Conservation (phyloP, 768 basidiomycete species). For the Daedaleopsis sinensis region DNA sequence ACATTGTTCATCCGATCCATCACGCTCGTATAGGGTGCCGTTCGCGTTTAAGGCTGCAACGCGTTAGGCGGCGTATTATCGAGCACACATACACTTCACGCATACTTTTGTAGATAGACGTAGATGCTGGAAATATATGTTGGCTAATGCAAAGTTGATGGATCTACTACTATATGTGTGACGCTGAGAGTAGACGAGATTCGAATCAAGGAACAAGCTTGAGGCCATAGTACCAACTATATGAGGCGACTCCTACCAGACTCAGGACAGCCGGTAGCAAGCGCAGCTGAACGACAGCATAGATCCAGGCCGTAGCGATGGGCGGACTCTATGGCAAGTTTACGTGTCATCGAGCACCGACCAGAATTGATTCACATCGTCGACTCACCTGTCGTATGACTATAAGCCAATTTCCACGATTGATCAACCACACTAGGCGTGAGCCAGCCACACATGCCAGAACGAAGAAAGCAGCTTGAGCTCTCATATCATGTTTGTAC, state of each 20-base stretch:
- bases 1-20: not conserved
- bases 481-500: constrained; percentile 55
- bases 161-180: not conserved
- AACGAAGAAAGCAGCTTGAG: constrained; percentile 62
- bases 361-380: not conserved
- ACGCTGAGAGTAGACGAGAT: not conserved
- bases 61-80: constrained; percentile 35
- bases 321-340: constrained; percentile 62
- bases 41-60: constrained; percentile 28
- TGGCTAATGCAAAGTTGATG: no score
- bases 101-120: not conserved
- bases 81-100: constrained; percentile 31
- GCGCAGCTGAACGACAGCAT: constrained; percentile 70
- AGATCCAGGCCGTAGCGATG: constrained; percentile 79
- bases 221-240: constrained; percentile 65
- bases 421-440: constrained; percentile 72
- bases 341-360: not conserved
- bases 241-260: constrained; percentile 54
- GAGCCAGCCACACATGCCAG: constrained; percentile 60
- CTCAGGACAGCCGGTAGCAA: constrained; percentile 62
- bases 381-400: constrained; percentile 73
- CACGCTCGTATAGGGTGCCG: constrained; percentile 36
- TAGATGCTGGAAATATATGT: not conserved
- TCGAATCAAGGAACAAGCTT: constrained; percentile 39
- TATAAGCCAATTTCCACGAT: constrained; percentile 66